These are phyloP conservation scores for Populus deltoides DNA, from an alignment of 345 rosid genomes.

Conservation along the genomic window DNA sequence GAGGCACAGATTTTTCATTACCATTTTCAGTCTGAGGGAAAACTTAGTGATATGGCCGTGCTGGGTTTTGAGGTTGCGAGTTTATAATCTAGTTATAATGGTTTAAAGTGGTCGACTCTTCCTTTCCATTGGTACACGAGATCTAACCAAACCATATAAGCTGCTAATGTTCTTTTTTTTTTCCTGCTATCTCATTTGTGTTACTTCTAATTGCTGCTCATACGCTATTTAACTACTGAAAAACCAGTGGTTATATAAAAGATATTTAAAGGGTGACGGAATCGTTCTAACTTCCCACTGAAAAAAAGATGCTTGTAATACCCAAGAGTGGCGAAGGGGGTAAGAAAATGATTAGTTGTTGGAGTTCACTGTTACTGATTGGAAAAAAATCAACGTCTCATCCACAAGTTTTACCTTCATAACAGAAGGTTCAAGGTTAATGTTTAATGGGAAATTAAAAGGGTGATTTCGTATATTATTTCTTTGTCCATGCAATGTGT, in stretches of 20 bases:
- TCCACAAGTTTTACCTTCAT: background rate
- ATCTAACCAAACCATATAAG: background rate
- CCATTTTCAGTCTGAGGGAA: background rate
- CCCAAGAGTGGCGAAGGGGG: no score
- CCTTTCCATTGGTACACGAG: background rate
- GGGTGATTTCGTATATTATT: background rate
- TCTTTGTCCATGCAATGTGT: background rate
- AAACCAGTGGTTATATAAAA: no score
- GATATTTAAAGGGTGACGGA: no score
- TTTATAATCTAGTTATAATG: background rate
- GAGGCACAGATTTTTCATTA: no score
- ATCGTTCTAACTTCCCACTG: no score
- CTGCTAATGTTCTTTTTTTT: background rate
- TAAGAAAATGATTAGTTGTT: background rate
- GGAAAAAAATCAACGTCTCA: background rate
- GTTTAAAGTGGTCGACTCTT: background rate
- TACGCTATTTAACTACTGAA: no score
- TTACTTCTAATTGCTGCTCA: background rate
- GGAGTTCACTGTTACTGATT: background rate
- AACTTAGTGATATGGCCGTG: background rate
- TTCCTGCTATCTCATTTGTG: background rate
- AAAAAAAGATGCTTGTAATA: no score
- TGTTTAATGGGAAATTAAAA: background rate
- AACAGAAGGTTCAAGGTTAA: background rate
- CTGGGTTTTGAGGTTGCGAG: background rate